phyloP scores from a whole-genome alignment of 495 filamentous ascomycete species.

The Bathelium albidoporum region DNA sequence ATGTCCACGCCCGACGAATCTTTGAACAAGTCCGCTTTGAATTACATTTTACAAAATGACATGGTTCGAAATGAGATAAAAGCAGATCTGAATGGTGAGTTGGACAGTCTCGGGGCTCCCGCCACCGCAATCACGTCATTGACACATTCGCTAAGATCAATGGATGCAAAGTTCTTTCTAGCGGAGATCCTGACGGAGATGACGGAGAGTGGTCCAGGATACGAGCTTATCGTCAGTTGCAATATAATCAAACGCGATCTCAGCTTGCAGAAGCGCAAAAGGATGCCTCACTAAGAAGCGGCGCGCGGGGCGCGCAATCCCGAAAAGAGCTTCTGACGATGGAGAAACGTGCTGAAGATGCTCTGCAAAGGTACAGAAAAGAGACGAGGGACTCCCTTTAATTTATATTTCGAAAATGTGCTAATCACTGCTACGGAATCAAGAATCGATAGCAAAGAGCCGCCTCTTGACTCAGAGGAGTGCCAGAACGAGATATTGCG shows the following conservation, averaged over 20 bases:
- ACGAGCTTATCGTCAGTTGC: constrained; percentile 41
- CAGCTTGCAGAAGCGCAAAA: constrained; percentile 59
- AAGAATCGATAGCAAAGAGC: constrained; percentile 18
- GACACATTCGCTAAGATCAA: background rate
- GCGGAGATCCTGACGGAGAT: constrained; percentile 45
- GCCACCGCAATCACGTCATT: background rate
- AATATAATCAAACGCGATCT: background rate
- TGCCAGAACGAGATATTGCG: constrained; percentile 23
- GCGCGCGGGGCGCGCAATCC: constrained; percentile 59
- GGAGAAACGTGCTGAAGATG: constrained; percentile 51
- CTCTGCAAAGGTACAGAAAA: constrained; percentile 13
- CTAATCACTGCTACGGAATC: background rate
- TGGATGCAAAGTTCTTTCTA: constrained; percentile 29
- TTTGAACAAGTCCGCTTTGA: constrained; percentile 40
- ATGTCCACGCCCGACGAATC: constrained; percentile 12
- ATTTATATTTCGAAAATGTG: background rate
- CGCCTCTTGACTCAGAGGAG: constrained; percentile 23
- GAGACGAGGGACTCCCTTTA: background rate
- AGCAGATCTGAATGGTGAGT: constrained; percentile 47
- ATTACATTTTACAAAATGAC: constrained; percentile 59
- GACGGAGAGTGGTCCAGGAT: constrained; percentile 50
- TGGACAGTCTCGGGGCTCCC: background rate
- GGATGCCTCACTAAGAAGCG: constrained; percentile 61
- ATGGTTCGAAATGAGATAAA: constrained; percentile 47
- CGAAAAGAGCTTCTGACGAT: constrained; percentile 56